These are phyloP conservation scores for Parathielavia hyrcaniae DNA, from an alignment of 495 filamentous ascomycete genomes.

Conservation along the genomic window DNA sequence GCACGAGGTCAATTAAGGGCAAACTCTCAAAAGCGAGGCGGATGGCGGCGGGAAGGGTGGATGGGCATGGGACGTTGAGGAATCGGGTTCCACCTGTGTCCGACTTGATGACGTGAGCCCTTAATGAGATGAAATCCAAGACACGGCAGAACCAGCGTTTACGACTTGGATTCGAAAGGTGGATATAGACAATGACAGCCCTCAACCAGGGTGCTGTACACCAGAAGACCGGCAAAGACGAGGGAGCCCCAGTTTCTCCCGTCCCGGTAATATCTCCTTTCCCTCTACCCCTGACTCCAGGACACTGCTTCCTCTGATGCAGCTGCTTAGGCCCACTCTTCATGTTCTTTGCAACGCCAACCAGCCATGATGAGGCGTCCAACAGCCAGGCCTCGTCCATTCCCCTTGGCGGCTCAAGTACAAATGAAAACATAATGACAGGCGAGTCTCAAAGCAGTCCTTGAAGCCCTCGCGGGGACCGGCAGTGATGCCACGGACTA, in stretches of 20 bases:
- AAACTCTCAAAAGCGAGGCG: no score
- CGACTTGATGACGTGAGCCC: no score
- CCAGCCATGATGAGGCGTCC: neutral
- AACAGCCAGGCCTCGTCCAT: neutral
- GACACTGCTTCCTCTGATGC: slow-evolving; percentile 8
- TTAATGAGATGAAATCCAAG: neutral
- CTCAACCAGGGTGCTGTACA: slow-evolving; percentile 6
- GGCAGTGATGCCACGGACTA: slow-evolving; percentile 7
- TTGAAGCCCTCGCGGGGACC: slow-evolving; percentile 10
- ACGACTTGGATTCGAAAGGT: slow-evolving; percentile 9
- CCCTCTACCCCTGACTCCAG: neutral
- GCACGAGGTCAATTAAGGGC: no score
- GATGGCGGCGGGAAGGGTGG: no score
- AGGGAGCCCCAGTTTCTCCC: slow-evolving; percentile 3
- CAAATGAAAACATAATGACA: slow-evolving; percentile 16
- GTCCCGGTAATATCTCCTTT: slow-evolving; percentile 10
- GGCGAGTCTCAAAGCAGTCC: slow-evolving; percentile 12
- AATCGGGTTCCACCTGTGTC: no score
- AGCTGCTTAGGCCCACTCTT: slow-evolving; percentile 1
- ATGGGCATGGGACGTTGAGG: no score
- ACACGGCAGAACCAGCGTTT: neutral
- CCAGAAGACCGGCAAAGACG: slow-evolving; percentile 8
- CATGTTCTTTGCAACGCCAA: neutral
- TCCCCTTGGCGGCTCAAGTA: slow-evolving; percentile 2
- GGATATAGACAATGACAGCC: slow-evolving; percentile 10